Percentiles rank a stretch among this genome's conserved stretches.
Conservation (phyloP, 176 grass and related monocot species). For the Oryza meyeriana region DNA sequence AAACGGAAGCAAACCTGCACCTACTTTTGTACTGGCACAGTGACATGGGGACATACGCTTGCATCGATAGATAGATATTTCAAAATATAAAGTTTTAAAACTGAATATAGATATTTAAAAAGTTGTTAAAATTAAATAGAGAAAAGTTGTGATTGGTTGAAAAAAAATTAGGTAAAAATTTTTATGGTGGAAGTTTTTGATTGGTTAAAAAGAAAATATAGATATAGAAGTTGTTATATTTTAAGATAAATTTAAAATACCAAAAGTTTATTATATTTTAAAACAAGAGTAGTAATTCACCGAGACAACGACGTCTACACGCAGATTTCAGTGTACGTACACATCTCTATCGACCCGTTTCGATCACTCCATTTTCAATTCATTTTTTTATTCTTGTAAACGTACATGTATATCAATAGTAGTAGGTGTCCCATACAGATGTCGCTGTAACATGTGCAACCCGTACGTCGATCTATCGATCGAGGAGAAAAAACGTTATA, state of each 20-base stretch:
- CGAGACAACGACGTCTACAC: background rate
- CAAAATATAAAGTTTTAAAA: no score
- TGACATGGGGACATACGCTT: background rate
- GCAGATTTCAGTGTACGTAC: background rate
- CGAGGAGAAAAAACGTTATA: background rate
- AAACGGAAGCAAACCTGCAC: background rate
- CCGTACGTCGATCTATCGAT: background rate
- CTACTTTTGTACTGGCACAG: background rate
- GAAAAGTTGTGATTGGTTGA: no score
- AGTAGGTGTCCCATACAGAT: background rate
- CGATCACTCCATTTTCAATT: background rate
- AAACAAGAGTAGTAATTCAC: background rate
- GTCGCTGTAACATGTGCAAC: background rate
- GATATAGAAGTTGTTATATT: no score
- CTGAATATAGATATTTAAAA: no score
- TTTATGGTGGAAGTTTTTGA: no score
- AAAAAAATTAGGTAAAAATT: no score
- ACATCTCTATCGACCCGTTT: background rate
- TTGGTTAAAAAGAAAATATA: no score
- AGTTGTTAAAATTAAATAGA: no score
- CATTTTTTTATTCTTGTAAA: background rate
- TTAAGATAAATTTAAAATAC: no score
- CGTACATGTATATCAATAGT: background rate
- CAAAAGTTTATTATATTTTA: no score
- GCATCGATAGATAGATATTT: background rate